These are phyloP conservation scores for Dothiorella sarmentorum DNA, from an alignment of 2,329 filamentous ascomycete species.

Conservation along the genomic window DNA sequence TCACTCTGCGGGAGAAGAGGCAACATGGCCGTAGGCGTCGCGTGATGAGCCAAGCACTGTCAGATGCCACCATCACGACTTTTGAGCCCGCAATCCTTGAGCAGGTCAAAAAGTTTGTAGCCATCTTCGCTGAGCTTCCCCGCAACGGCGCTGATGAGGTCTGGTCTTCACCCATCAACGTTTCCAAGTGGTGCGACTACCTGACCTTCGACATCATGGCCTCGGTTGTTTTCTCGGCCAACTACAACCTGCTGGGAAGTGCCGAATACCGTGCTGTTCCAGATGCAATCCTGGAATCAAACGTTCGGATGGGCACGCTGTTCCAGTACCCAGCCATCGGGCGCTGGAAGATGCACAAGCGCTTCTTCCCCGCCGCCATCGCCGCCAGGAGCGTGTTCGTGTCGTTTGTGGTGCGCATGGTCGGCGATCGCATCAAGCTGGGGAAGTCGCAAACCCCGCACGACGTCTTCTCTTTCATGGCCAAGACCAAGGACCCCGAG, in stretches of 20 bases:
- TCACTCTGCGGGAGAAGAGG: constrained; percentile 43
- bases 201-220: constrained; percentile 53
- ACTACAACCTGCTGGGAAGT: constrained; percentile 43
- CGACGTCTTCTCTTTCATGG: constrained; percentile 48
- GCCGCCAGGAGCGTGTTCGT: constrained; percentile 8
- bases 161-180: not conserved
- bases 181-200: constrained; percentile 1
- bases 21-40: constrained; percentile 46
- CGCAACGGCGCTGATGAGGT: not conserved
- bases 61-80: constrained; percentile 41
- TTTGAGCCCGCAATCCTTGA: constrained; percentile 6
- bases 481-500: constrained; percentile 46
- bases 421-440: not conserved
- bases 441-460: constrained; percentile 20
- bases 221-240: constrained; percentile 45
- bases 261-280: constrained; percentile 42
- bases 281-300: constrained; percentile 37
- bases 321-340: constrained; percentile 8
- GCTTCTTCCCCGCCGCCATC: constrained; percentile 9
- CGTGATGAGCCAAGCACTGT: constrained; percentile 47
- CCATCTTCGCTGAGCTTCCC: constrained; percentile 1
- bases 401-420: constrained; percentile 3
- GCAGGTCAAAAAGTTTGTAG: constrained; percentile 3
- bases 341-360: constrained; percentile 1
- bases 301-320: constrained; percentile 9